These are phyloP conservation scores for Auricularia sp. DNA, from an alignment of 768 basidiomycete genomes.

Conservation along the genomic window DNA sequence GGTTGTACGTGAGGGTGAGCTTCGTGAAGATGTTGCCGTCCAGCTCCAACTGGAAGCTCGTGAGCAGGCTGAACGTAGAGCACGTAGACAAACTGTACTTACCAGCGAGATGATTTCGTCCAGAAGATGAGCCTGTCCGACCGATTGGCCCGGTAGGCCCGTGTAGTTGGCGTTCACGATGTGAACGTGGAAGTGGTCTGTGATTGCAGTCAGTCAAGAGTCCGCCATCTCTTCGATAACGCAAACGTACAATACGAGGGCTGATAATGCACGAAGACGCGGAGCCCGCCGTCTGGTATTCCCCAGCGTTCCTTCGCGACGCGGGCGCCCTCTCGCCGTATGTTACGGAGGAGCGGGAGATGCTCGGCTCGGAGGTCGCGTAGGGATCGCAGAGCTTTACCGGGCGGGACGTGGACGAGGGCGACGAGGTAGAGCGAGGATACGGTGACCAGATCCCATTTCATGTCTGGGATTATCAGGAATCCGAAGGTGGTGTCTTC, in stretches of 20 bases:
- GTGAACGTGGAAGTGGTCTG: conserved; percentile 93
- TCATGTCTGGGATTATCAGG: conserved; percentile 88
- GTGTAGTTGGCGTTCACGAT: conserved; percentile 69
- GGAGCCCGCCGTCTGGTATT: conserved; percentile 47
- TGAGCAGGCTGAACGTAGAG: neutral
- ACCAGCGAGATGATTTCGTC: conserved; percentile 89
- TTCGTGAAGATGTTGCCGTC: conserved; percentile 47
- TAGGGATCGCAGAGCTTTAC: conserved; percentile 49
- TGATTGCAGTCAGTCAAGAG: neutral
- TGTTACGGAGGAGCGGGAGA: conserved; percentile 53
- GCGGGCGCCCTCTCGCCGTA: conserved; percentile 44
- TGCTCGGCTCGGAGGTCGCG: conserved; percentile 66
- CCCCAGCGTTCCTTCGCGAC: conserved; percentile 59
- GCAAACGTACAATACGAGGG: conserved; percentile 78
- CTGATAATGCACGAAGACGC: conserved; percentile 90
- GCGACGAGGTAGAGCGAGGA: conserved; percentile 79
- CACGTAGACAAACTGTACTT: conserved; percentile 10
- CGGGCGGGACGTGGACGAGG: conserved; percentile 42
- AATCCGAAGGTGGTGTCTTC: conserved; percentile 41
- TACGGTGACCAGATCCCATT: conserved; percentile 82
- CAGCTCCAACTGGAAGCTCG: conserved; percentile 46
- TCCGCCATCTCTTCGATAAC: neutral
- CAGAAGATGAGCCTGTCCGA: conserved; percentile 87
- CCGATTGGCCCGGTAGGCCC: conserved; percentile 56
- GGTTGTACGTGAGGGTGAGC: conserved; percentile 71